Base-by-base conservation (phyloP, 2,329 filamentous ascomycete genomes). In the Onygena corvina region DNA sequence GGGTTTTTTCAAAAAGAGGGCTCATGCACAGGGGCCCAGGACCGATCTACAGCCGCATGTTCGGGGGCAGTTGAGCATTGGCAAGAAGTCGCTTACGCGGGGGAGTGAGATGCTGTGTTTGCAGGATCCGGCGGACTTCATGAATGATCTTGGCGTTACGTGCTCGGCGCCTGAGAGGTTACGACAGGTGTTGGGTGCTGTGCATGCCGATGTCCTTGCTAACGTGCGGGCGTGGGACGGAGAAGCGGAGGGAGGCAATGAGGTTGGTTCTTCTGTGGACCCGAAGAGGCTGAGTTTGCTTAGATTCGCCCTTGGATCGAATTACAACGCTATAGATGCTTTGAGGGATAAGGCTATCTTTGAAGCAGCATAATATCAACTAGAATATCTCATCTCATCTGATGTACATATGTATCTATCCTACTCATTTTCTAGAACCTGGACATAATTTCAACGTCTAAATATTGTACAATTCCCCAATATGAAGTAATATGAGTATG, bases 111-210 rank as follows among this genome's bases (percentile, higher is more conserved):
- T 75, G 46, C 65, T 81, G 46, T 75, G 67, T 51, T 64, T 82
- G 11, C 76, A 79, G 60, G 77, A 82, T 56, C 79, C 79, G 0
- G 74, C 75, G 5, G 71, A 80, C 57, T 67, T 70, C 16, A 67
- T 68, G 57, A 79, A 79, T 58, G 75, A 82, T 57, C 66, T 81
- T 1, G 78, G 78, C 29, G 62, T 64, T 36, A 69, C 69, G 48
- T 68, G 64, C 38, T 63, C 68, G 48, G 67, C 67, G 11, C 74
- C 76, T 52, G 69, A 69, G 51, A 71, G 79, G 50, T 57, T 80
- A 12, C 67, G 73, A 52, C 52, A 50, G 9, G 73, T 69, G 0
- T 68, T 77, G 38, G 54, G 57, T 3, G 42, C 50, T 33, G 59
- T 63, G 18, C 48, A 64, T 53, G 48, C 57, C 18, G 52, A 54